A percentile compares a stretch with the other conserved stretches of the same genome.
Evolutionary conservation across 345 rosid genomes (phyloP).

Genomic region (Ceriops decandra): DNA sequence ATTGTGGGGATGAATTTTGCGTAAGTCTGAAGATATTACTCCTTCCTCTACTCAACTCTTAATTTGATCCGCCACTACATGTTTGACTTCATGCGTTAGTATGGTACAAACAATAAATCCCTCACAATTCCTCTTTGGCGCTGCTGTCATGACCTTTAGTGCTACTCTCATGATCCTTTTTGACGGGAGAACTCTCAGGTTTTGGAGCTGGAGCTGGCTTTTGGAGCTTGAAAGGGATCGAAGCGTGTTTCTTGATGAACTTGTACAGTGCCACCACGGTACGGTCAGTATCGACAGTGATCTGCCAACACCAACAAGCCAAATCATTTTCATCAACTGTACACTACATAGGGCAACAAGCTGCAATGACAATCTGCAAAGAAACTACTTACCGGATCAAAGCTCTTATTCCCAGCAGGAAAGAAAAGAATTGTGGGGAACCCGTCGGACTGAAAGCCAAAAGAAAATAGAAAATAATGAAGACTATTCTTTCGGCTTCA

Average conservation of each 20-base stretch:
- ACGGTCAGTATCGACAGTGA: slow-evolving; percentile 80
- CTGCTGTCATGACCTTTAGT: slow-evolving; percentile 26
- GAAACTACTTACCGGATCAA: slow-evolving; percentile 68
- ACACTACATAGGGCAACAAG: background rate
- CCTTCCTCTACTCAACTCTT: slow-evolving; percentile 6
- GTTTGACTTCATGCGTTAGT: slow-evolving; percentile 15
- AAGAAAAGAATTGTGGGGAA: slow-evolving; percentile 95
- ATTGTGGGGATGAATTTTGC: background rate
- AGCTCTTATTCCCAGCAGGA: slow-evolving; percentile 98
- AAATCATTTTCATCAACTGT: background rate
- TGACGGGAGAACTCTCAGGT: background rate
- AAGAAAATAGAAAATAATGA: background rate
- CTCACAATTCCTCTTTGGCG: slow-evolving; percentile 67
- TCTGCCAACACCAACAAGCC: slow-evolving; percentile 36
- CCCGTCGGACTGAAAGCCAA: slow-evolving; percentile 68
- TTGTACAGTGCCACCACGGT: slow-evolving; percentile 94
- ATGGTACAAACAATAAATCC: background rate
- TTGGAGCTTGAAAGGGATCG: slow-evolving; percentile 90
- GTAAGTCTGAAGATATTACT: background rate
- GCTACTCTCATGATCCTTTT: slow-evolving; percentile 13
- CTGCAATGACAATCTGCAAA: background rate
- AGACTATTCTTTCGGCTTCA: background rate
- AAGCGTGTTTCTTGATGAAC: slow-evolving; percentile 82
- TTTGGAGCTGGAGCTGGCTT: slow-evolving; percentile 59
- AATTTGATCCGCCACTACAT: slow-evolving; percentile 5